Percentiles rank a stretch among this genome's conserved stretches.
Evolutionary conservation across 768 basidiomycete species (phyloP).

Genomic region (Kwoniella mangroviensis): DNA sequence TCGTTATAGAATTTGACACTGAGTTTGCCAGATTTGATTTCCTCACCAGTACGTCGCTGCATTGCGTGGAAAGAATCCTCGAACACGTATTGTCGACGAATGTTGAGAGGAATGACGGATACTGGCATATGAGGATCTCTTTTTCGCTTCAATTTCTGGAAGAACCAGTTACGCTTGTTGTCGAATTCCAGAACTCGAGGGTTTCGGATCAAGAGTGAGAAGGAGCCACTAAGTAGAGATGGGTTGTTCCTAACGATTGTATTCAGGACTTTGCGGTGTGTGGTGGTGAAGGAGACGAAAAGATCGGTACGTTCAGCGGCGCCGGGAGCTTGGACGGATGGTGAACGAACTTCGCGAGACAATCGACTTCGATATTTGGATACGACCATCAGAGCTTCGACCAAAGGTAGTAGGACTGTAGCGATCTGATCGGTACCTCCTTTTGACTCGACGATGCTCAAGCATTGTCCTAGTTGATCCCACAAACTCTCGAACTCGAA

Average conservation of each 20-base stretch:
- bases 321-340: conserved; percentile 29
- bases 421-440: conserved; percentile 83
- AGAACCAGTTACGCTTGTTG: conserved; percentile 84
- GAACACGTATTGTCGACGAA: conserved; percentile 72
- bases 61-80: conserved; percentile 96
- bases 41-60: conserved; percentile 86
- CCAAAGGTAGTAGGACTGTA: conserved; percentile 88
- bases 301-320: conserved; percentile 74
- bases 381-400: conserved; percentile 97
- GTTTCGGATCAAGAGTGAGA: conserved; percentile 93
- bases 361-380: conserved; percentile 77
- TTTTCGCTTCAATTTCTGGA: conserved; percentile 54
- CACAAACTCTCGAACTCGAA: conserved; percentile 90
- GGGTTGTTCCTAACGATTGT: conserved; percentile 98
- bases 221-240: conserved; percentile 95
- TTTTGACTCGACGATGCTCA: conserved; percentile 78
- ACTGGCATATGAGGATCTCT: conserved; percentile 29
- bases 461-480: conserved; percentile 85
- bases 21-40: conserved; percentile 97
- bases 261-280: conserved; percentile 90
- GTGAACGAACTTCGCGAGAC: conserved; percentile 37
- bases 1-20: conserved; percentile 95
- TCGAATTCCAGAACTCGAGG: conserved; percentile 97
- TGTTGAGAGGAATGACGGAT: conserved; percentile 44
- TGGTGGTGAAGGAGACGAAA: conserved; percentile 90